Percentiles rank a stretch among this genome's conserved stretches.
phyloP scores from a whole-genome alignment of 2,329 filamentous ascomycete species.

The Exophiala lecanii-corni region DNA sequence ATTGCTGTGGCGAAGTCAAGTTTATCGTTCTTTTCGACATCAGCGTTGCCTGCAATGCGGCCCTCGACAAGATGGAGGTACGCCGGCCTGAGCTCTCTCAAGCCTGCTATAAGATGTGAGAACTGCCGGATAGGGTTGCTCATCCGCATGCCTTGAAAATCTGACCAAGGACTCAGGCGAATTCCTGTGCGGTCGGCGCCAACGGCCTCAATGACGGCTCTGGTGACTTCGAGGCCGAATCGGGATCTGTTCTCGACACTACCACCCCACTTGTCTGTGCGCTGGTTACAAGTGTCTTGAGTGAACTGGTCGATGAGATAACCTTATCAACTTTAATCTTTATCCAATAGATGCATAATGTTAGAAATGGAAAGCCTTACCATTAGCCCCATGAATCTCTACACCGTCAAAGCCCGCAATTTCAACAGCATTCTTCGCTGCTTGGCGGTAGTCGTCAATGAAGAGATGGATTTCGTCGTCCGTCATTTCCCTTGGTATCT shows the following conservation, averaged over 20 bases:
- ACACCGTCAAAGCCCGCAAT: conserved; percentile 48
- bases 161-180: conserved; percentile 43
- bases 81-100: conserved; percentile 50
- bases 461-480: conserved; percentile 41
- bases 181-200: conserved; percentile 41
- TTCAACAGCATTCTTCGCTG: conserved; percentile 49
- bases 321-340: no score
- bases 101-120: conserved; percentile 46
- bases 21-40: conserved; percentile 29
- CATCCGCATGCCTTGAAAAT: conserved; percentile 51
- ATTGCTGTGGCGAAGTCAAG: conserved; percentile 22
- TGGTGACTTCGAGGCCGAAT: conserved; percentile 49
- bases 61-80: conserved; percentile 57
- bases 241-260: conserved; percentile 48
- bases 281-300: conserved; percentile 46
- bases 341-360: no score
- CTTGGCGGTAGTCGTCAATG: conserved; percentile 40
- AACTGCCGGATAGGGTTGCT: conserved; percentile 57
- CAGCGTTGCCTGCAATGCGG: conserved; percentile 39
- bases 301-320: conserved; percentile 52
- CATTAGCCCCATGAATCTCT: conserved; percentile 45
- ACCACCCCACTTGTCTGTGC: conserved; percentile 50
- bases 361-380: no score
- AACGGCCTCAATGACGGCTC: conserved; percentile 30
- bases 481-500: conserved; percentile 29